These are phyloP conservation scores for Yamadazyma paraphyllophila DNA, from an alignment of 805 yeast genomes.

Conservation along the genomic window DNA sequence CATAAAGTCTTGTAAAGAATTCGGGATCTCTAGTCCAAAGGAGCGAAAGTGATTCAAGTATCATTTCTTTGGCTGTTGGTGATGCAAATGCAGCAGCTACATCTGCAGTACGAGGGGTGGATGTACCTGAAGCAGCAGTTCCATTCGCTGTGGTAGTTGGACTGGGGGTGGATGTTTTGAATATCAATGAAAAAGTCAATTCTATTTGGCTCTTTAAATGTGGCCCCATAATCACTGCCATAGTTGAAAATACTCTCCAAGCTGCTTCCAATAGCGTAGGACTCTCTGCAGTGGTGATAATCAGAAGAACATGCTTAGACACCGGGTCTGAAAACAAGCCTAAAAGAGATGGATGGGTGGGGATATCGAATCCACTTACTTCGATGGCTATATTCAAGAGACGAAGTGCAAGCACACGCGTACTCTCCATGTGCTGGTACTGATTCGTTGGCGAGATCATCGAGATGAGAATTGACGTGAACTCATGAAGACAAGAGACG, in stretches of 20 bases:
- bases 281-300: constrained; percentile 72
- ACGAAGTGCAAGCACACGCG: constrained; percentile 78
- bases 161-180: constrained; percentile 46
- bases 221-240: constrained; percentile 63
- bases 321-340: constrained; percentile 72
- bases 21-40: constrained; percentile 79
- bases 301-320: constrained; percentile 80
- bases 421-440: constrained; percentile 80
- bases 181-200: constrained; percentile 60
- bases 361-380: constrained; percentile 65
- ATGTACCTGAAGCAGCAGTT: not conserved
- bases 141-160: constrained; percentile 4
- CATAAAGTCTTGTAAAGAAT: constrained; percentile 72
- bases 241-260: constrained; percentile 69
- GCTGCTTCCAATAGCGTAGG: constrained; percentile 72
- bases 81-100: constrained; percentile 5
- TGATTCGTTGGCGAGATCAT: constrained; percentile 81
- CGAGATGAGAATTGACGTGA: constrained; percentile 70
- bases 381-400: constrained; percentile 79
- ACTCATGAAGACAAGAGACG: constrained; percentile 71
- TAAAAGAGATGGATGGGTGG: constrained; percentile 61
- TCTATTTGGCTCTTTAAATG: constrained; percentile 80
- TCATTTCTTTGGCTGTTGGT: constrained; percentile 55
- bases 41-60: constrained; percentile 80
- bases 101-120: constrained; percentile 17